A percentile compares a stretch with the other conserved stretches of the same genome.
Evolutionary conservation across 768 basidiomycete species (phyloP).

Genomic region (Boletus sp.): DNA sequence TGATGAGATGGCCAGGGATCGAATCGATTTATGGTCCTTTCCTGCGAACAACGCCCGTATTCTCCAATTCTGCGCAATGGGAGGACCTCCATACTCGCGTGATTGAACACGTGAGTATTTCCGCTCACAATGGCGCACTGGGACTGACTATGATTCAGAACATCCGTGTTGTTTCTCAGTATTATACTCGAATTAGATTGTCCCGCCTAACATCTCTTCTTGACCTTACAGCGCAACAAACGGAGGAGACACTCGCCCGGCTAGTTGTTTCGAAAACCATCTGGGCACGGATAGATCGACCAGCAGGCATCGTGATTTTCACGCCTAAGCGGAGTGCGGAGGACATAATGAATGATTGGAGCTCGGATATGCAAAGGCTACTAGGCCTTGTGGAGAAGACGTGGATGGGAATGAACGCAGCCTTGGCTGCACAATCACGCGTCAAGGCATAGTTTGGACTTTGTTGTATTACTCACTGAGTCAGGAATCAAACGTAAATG

Average conservation of each 20-base stretch:
- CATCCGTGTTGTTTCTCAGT: conserved; percentile 89
- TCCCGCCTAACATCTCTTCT: conserved; percentile 80
- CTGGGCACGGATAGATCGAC: conserved; percentile 93
- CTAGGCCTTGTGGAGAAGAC: conserved; percentile 93
- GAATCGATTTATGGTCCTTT: conserved; percentile 84
- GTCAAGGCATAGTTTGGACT: conserved; percentile 40
- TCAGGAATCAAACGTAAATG: not conserved
- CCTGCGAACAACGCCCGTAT: conserved; percentile 78
- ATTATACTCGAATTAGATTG: conserved; percentile 93
- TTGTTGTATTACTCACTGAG: conserved; percentile 15
- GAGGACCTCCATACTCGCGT: conserved; percentile 94
- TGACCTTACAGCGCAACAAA: conserved; percentile 76
- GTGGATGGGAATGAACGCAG: conserved; percentile 96
- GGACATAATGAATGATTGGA: conserved; percentile 98
- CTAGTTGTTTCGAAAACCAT: conserved; percentile 91
- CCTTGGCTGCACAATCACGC: conserved; percentile 78
- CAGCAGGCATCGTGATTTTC: conserved; percentile 87
- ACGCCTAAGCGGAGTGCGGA: conserved; percentile 78
- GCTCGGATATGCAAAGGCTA: conserved; percentile 91
- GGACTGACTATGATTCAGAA: conserved; percentile 54
- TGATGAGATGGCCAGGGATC: conserved; percentile 98
- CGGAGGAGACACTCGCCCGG: conserved; percentile 85
- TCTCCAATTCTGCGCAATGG: conserved; percentile 79
- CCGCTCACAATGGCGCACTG: not conserved
- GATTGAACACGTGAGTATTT: conserved; percentile 83